Conservation (phyloP, 495 filamentous ascomycete genomes). For the Aspergillus campestris region DNA sequence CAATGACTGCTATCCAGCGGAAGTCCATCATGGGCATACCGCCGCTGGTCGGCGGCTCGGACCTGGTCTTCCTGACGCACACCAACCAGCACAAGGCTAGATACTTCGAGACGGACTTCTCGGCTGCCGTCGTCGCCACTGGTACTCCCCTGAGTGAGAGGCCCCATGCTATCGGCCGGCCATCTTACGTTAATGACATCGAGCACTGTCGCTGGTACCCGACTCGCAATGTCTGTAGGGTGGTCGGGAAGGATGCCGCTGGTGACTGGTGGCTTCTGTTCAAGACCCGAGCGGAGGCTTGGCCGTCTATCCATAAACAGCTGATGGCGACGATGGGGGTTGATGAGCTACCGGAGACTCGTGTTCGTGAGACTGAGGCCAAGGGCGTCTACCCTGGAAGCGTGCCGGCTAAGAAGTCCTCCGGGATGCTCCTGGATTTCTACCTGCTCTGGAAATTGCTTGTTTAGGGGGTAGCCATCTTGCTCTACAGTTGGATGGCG, state of each 20-base stretch:
- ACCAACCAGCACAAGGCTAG: slow-evolving; percentile 8
- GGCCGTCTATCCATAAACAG: neutral
- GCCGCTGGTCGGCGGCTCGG: neutral
- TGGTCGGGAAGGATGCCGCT: slow-evolving; percentile 36
- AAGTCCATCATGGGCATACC: neutral
- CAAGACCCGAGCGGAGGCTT: slow-evolving; percentile 1
- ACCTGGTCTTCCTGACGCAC: neutral
- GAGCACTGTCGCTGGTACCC: slow-evolving; percentile 24
- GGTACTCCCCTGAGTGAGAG: neutral
- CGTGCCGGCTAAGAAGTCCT: no score
- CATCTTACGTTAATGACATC: slow-evolving; percentile 12
- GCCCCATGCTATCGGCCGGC: neutral
- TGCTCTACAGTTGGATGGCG: no score
- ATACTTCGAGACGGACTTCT: slow-evolving; percentile 10
- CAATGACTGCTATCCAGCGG: slow-evolving; percentile 1
- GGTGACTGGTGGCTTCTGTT: slow-evolving; percentile 38
- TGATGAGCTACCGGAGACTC: no score
- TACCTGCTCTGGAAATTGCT: no score
- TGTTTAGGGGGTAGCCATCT: no score
- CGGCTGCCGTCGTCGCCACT: slow-evolving; percentile 3
- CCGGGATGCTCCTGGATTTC: no score
- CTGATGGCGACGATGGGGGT: no score
- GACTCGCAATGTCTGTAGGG: slow-evolving; percentile 4
- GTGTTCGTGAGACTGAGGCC: no score
- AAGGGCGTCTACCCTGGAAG: no score